These are phyloP conservation scores for Cardamine chenopodiifolia DNA, from an alignment of 345 rosid species.

Conservation along the genomic window DNA sequence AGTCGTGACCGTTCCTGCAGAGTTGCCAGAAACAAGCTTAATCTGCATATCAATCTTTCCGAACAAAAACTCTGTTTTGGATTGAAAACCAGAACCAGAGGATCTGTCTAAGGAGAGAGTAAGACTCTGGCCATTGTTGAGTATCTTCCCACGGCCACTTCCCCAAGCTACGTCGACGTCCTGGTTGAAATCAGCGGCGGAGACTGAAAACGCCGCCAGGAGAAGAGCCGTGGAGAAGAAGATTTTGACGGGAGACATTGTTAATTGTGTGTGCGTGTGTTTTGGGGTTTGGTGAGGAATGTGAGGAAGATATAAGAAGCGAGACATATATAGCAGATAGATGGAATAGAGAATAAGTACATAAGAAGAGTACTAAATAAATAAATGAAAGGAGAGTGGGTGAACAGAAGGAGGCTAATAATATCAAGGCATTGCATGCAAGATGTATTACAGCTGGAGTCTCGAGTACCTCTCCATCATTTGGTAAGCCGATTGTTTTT, in stretches of 20 bases:
- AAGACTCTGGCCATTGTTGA: slow-evolving; percentile 41
- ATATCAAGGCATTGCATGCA: slow-evolving; percentile 38
- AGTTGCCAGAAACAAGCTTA: slow-evolving; percentile 54
- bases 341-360: background rate
- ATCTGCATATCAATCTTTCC: slow-evolving; percentile 50
- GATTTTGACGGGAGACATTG: slow-evolving; percentile 31
- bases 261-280: slow-evolving; percentile 6
- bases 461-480: slow-evolving; percentile 21
- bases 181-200: slow-evolving; percentile 33
- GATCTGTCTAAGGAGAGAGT: slow-evolving; percentile 44
- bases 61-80: slow-evolving; percentile 47
- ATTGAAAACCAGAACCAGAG: slow-evolving; percentile 54
- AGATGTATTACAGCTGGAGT: slow-evolving; percentile 43
- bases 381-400: slow-evolving; percentile 39
- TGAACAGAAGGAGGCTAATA: slow-evolving; percentile 39
- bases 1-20: slow-evolving; percentile 57
- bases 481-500: slow-evolving; percentile 25
- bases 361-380: background rate
- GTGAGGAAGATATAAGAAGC: slow-evolving; percentile 35
- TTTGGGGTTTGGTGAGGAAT: slow-evolving; percentile 42
- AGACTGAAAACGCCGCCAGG: slow-evolving; percentile 22
- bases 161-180: slow-evolving; percentile 43
- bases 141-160: slow-evolving; percentile 41
- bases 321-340: slow-evolving; percentile 30
- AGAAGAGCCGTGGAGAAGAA: slow-evolving; percentile 36